Conservation (phyloP, 1,284 basidiomycete genomes). For the Athelia sp. region DNA sequence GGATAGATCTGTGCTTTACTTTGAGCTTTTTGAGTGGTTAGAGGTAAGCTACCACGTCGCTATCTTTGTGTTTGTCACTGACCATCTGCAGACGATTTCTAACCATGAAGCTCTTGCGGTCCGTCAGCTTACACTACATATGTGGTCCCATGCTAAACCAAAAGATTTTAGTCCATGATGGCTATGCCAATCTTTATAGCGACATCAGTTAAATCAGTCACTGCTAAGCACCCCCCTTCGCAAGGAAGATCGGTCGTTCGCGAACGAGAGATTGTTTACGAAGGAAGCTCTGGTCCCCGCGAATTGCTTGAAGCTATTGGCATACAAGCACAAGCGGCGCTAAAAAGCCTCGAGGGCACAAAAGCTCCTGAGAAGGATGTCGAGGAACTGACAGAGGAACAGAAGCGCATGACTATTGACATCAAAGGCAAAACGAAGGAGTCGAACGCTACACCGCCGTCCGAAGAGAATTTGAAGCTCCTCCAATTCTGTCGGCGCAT, state of each 20-base stretch:
- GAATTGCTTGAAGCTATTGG: slow-evolving; percentile 86
- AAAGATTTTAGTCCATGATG: slow-evolving; percentile 90
- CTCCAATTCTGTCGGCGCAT: slow-evolving; percentile 75
- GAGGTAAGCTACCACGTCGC: slow-evolving; percentile 48
- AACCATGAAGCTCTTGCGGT: slow-evolving; percentile 25
- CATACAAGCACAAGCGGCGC: slow-evolving; percentile 83
- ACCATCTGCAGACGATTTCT: slow-evolving; percentile 65
- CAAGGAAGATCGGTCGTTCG: slow-evolving; percentile 47
- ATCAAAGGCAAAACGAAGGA: slow-evolving; percentile 63
- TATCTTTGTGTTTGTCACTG: background rate
- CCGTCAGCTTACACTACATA: background rate
- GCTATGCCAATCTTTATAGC: slow-evolving; percentile 92
- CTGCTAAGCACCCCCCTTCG: slow-evolving; percentile 40
- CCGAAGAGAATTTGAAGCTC: slow-evolving; percentile 68
- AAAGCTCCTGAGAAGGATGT: slow-evolving; percentile 42
- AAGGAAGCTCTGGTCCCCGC: slow-evolving; percentile 83
- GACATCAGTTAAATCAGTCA: slow-evolving; percentile 58
- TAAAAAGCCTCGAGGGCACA: slow-evolving; percentile 74
- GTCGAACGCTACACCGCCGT: slow-evolving; percentile 26
- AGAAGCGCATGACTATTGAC: slow-evolving; percentile 72
- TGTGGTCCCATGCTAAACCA: slow-evolving; percentile 34
- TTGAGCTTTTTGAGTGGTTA: slow-evolving; percentile 86
- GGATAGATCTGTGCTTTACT: slow-evolving; percentile 80
- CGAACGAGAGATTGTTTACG: slow-evolving; percentile 79
- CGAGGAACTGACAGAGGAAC: slow-evolving; percentile 76